Base-by-base conservation (phyloP, 371 early-diverging fungal genomes). In the Circinella umbellata region DNA sequence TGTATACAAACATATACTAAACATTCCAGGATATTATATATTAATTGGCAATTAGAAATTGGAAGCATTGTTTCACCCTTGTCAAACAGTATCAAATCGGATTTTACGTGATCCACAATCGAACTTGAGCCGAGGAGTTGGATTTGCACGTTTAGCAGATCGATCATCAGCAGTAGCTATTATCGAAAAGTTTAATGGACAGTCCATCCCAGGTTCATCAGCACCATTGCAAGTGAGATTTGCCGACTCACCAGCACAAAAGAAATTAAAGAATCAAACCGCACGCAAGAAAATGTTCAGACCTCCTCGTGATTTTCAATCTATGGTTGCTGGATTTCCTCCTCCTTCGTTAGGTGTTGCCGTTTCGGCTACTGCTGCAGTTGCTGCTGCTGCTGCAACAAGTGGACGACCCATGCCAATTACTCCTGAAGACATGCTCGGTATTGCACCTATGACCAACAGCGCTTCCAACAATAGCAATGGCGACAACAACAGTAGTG, bases 241-340 rank as follows among this genome's bases (percentile, higher is more conserved):
- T 72, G 94, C 95, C 1, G 95, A 94, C 72, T 90, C 91, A 17
- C 82, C 84, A 18, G 92, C 90, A 37, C 94, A 94, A 69, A 94
- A 94, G 78, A 82, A 85, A 49, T 77, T 94, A 61, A 94, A 94
- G 79, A 80, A 75, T 46, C 75, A 71, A 64, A 72, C 75, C 14
- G 67, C 74, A 18, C 76, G 66, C 15, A 75, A 74, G 60, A 64
- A 69, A 7, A 69, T 73, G 53, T 62, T 77, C 55, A 64, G 76
- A 51, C 37, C 71, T 15, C 79, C 79, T 5, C 77, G 80, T n/a
- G 83, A 82, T 47, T 80, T 77, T 64, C 80, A 80, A 66, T 42
- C 76, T n/a, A 80, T 80, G 80, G 51, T 68, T 15, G 64, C 64
- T 15, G 69, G 73, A 35, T 78, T 80, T 57, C 73, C 76, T 18